Base-by-base conservation (phyloP, 345 rosid genomes). In the Salix brachista region DNA sequence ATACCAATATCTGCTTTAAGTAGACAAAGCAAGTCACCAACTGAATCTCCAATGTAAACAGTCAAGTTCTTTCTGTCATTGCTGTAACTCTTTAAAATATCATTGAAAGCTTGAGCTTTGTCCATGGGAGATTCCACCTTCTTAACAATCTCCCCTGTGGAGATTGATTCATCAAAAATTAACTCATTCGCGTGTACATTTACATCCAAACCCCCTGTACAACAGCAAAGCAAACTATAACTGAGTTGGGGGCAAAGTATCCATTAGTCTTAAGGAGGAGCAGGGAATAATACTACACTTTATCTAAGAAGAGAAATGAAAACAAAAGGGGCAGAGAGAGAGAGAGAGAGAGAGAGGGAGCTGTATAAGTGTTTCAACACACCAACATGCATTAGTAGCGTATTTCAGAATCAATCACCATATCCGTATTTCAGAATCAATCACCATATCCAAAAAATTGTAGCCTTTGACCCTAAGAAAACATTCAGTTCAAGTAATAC, bases 1-100 rank as follows among this genome's bases (percentile, higher is more conserved):
- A 93, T 93, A 58, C 97, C 99, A 75, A 96, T 89, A 72, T 96
- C 99, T 17, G 97, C 99, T 84, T 89, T 85, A 19, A 96, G 91
- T 78, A 96, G 87, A 84, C 98, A 96, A 37, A 93, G 97, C 86
- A 96, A 77, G 87, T 96, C 99, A 18, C 96, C 97, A 32, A 93
- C 91, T 0, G 98, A 91, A 70, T 91, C 98, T 74, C 98, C 99
- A 72, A 96, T 86, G 77, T 93, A 96, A 69, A 96, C 85, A 69
- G 88, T 92, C 80, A 86, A 54, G 66, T 82, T 86, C 84, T 86
- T 90, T 60, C 74, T 82, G 77, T 83, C 84, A 62, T 71, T 48
- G 42, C 73, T 56, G 7, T 76, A 79, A 46, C 68, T 85, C 77
- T 81, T 74, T 71, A 92, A 18, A 71, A 91, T 86, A 72, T 76